Evolutionary conservation across 495 filamentous ascomycete genomes (phyloP).

Genomic region (Hypoxylon subgilvum): DNA sequence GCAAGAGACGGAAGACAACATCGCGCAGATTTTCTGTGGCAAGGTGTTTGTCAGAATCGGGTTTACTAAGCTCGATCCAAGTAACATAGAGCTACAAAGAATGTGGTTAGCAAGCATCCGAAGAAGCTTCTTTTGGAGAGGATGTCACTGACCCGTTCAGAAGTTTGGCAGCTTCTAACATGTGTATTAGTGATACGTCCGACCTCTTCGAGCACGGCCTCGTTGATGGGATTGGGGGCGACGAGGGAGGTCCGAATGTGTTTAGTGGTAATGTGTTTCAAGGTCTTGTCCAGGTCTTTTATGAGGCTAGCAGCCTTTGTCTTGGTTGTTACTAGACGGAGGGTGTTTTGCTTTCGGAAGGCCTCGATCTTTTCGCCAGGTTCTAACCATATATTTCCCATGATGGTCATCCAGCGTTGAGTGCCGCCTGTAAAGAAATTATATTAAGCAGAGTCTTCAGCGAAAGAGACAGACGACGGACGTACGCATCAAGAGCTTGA

Average conservation of each 20-base stretch:
- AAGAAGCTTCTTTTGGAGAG: background rate
- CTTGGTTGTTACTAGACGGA: conserved; percentile 47
- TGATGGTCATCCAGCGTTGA: conserved; percentile 41
- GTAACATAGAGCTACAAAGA: conserved; percentile 39
- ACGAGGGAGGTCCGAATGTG: conserved; percentile 23
- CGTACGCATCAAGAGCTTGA: conserved; percentile 49
- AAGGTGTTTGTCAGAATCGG: conserved; percentile 6
- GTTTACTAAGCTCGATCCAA: conserved; percentile 46
- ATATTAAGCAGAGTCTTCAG: conserved; percentile 7
- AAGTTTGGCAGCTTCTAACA: conserved; percentile 33
- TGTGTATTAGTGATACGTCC: conserved; percentile 52
- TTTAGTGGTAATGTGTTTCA: conserved; percentile 3
- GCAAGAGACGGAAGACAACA: conserved; percentile 50
- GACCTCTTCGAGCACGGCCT: conserved; percentile 46
- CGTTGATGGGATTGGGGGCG: conserved; percentile 22
- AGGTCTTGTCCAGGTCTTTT: conserved; percentile 36
- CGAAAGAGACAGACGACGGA: background rate
- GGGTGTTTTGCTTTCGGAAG: conserved; percentile 21
- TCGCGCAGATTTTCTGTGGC: conserved; percentile 43
- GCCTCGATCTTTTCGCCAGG: conserved; percentile 46
- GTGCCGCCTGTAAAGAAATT: conserved; percentile 42
- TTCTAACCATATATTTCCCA: conserved; percentile 37
- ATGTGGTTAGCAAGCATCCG: conserved; percentile 17
- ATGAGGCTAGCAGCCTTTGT: conserved; percentile 41
- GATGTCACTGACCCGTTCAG: conserved; percentile 29